Evolutionary conservation across 371 early-diverging fungal genomes (phyloP), one percentile per base, ranked within the genome.

Genomic region (Parasitella parasitica): DNA sequence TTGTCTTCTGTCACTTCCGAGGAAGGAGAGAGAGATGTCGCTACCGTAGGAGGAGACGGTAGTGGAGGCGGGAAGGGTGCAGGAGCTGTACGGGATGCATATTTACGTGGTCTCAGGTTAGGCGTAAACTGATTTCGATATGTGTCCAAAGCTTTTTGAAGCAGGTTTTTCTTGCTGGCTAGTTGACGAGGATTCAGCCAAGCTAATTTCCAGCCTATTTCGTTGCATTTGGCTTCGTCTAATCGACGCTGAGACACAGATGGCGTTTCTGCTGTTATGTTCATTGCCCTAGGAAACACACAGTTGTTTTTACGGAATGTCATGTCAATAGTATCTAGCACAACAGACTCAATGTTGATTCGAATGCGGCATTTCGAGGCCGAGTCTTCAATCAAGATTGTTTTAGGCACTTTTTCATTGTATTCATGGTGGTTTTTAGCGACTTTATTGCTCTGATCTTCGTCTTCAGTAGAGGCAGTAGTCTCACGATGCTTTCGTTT

Each of bases 181-280:
- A 81, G 61, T 43, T 77, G 77, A 16, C 74, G 65, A 43, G 82
- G 76, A 54, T 81, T 81, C 32, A 81, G 57, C 82, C 82, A 81
- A 15, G 76, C 76, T 27, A 81, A 46, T 63, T 78, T 78, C 82
- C 82, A 81, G 13, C 78, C 82, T n/a, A 81, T 65, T 57, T 77
- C 75, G 38, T 81, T 81, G 51, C 78, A 78, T 53, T 61, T 68
- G 15, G 72, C 75, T 66, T 81, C 81, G 51, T 78, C 77, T 26
- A 72, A 57, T 52, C 69, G 56, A 20, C 79, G 67, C 57, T 71
- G 71, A 16, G 74, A 64, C 6, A 66, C 59, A 48, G 49, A 49
- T 35, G 67, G 66, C 0, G 68, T 64, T n/a, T 61, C 63, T 5
- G 65, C 34, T n/a, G 69, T 64, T 28, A 74, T 64, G 16, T 69